Evolutionary conservation across 2,329 filamentous ascomycete species (phyloP), one percentile per base, ranked within the genome.

Genomic region (Cladosporium sphaerospermum): DNA sequence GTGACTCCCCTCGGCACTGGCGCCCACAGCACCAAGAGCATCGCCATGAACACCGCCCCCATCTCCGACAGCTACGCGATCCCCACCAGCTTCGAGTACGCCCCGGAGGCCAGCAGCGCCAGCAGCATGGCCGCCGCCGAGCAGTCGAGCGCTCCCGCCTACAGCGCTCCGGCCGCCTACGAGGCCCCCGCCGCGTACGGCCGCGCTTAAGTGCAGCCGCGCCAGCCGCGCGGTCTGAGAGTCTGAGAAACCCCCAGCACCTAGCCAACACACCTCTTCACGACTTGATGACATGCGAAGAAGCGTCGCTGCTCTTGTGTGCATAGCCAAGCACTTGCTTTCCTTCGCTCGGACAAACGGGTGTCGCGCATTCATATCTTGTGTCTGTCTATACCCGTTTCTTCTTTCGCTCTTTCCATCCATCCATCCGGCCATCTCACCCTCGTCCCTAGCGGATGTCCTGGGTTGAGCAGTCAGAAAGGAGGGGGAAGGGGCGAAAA

Each of bases 1-100:
- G 85, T 55, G 6, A 40, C 44, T 11, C 49, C 54, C 16, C 18
- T 45, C 18, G 43, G 40, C 39, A 51, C 54, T 19, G 37, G 37
- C 18, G 41, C 41, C 47, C 33, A 37, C 54, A n/a, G 36, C 52
- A 40, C 56, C 58, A 41, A 42, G 36, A 19, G 14, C 34, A n/a
- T 53, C 18, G 14, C 18, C 36, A 39, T 53, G 34, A 33, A 40
- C 43, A 53, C 50, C 42, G 36, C 19, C n/a, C 23, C 43, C 14
- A 43, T 45, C 3, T 46, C 50, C 14, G 50, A 46, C 43, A 53
- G 50, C 50, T 53, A 53, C 50, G 50, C 44, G 43, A 36, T 47
- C 44, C 50, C 50, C 23, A 53, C 50, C 19, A 36, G 23, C 33
- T 45, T 45, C 49, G 41, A 45, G 41, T 45, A 37, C 36, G 49